Conservation (phyloP, 306 rosid genomes). For the Castanea crenata region DNA sequence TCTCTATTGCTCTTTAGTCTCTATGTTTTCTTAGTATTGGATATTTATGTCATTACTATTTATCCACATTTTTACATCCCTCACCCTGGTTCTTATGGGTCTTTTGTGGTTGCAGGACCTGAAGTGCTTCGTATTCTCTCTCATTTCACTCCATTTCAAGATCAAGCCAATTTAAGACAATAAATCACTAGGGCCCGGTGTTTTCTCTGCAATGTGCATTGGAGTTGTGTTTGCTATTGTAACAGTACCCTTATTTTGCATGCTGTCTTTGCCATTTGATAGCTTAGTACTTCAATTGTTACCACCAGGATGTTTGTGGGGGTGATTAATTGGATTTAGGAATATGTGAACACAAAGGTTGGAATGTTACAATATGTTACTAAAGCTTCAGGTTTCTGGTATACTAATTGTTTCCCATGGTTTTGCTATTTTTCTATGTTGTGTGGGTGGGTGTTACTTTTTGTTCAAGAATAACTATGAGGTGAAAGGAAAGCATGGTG, state of each 20-base stretch:
- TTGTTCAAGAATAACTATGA: too few species aligned
- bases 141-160: slow-evolving; percentile 95
- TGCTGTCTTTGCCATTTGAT: slow-evolving; percentile 7
- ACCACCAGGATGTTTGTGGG: background rate
- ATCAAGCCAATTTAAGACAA: slow-evolving; percentile 78
- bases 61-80: slow-evolving; percentile 2
- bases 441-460: too few species aligned
- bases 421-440: background rate
- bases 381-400: background rate
- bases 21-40: background rate
- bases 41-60: background rate
- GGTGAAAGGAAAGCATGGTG: too few species aligned
- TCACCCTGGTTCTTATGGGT: slow-evolving; percentile 8
- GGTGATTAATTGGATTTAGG: slow-evolving; percentile 2
- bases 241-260: background rate
- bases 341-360: background rate
- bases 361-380: background rate
- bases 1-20: background rate
- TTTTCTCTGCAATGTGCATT: slow-evolving; percentile 9
- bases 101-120: slow-evolving; percentile 64
- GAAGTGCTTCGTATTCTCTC: slow-evolving; percentile 96
- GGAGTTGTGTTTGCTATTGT: slow-evolving; percentile 17
- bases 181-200: background rate
- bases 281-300: background rate
- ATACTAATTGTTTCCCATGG: background rate